Conservation (phyloP, 2,329 filamentous ascomycete species). For the Teratosphaeria epicoccoides region DNA sequence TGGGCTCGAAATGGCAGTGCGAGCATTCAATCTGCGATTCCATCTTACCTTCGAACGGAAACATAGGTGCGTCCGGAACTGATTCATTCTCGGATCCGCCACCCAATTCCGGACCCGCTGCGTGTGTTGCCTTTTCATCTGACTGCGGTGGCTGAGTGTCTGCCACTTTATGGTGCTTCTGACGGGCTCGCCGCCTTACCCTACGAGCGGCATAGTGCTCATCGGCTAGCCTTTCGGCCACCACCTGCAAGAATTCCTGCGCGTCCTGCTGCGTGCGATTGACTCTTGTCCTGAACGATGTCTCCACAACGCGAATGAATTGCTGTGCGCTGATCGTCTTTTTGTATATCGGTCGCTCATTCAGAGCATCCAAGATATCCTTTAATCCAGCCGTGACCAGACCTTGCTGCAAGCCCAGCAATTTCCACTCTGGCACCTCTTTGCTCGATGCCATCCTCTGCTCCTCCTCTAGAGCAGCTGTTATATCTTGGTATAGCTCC, state of each 20-base stretch:
- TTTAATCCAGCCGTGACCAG: conserved; percentile 80
- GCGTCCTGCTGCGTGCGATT: conserved; percentile 94
- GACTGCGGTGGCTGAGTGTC: neutral
- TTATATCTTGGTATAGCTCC: conserved; percentile 58
- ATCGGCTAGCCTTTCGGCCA: conserved; percentile 83
- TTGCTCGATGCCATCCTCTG: conserved; percentile 43
- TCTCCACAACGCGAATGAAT: conserved; percentile 75
- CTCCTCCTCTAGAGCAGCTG: conserved; percentile 45
- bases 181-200: conserved; percentile 51
- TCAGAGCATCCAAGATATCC: conserved; percentile 81
- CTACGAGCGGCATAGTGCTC: conserved; percentile 81
- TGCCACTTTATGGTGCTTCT: conserved; percentile 5
- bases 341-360: conserved; percentile 83
- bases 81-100: neutral
- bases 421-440: conserved; percentile 34
- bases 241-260: conserved; percentile 90
- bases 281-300: conserved; percentile 79
- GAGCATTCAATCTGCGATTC: conserved; percentile 94
- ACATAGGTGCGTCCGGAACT: conserved; percentile 49
- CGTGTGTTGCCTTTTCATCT: conserved; percentile 2
- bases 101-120: neutral
- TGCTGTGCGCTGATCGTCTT: conserved; percentile 84
- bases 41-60: conserved; percentile 82
- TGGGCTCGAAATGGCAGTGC: conserved; percentile 81
- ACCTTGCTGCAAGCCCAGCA: conserved; percentile 60